phyloP scores from a whole-genome alignment of 352 stramenopile species.

The Vaucheria bursata region DNA sequence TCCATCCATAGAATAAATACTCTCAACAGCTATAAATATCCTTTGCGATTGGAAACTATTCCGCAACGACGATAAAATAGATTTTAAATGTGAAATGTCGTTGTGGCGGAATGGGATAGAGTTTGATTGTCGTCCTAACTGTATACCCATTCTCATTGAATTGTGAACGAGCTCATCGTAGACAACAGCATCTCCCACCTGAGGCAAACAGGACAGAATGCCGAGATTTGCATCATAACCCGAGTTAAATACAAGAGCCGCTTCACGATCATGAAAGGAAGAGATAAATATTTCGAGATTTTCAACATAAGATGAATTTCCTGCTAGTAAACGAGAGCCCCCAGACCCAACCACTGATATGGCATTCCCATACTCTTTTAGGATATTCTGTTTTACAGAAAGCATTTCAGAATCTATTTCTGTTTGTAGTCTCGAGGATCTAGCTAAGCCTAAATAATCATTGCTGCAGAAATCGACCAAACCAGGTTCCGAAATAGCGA shows the following conservation, averaged over 20 bases:
- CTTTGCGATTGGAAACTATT: neutral
- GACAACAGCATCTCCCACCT: constrained; percentile 76
- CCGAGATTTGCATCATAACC: constrained; percentile 92
- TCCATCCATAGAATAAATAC: constrained; percentile 96
- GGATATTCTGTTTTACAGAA: constrained; percentile 49
- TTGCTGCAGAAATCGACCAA: constrained; percentile 91
- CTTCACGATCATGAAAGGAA: constrained; percentile 72
- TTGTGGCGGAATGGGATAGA: constrained; percentile 78
- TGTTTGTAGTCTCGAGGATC: constrained; percentile 55
- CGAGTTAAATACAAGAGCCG: constrained; percentile 87
- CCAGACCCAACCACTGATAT: constrained; percentile 63
- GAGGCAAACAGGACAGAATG: constrained; percentile 77
- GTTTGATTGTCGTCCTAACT: constrained; percentile 45
- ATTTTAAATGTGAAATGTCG: constrained; percentile 66
- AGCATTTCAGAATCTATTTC: constrained; percentile 52
- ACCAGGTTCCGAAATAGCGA: constrained; percentile 26
- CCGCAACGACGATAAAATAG: constrained; percentile 55
- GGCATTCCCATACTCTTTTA: constrained; percentile 14
- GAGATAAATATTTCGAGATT: constrained; percentile 69
- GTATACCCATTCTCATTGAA: constrained; percentile 54
- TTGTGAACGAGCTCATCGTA: constrained; percentile 94
- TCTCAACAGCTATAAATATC: constrained; percentile 91
- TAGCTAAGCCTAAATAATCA: constrained; percentile 89
- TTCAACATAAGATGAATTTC: constrained; percentile 75
- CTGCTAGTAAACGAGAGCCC: constrained; percentile 85